Percentiles rank a stretch among this genome's conserved stretches.
phyloP scores from a whole-genome alignment of 495 filamentous ascomycete genomes.

The Neurospora pannonica region DNA sequence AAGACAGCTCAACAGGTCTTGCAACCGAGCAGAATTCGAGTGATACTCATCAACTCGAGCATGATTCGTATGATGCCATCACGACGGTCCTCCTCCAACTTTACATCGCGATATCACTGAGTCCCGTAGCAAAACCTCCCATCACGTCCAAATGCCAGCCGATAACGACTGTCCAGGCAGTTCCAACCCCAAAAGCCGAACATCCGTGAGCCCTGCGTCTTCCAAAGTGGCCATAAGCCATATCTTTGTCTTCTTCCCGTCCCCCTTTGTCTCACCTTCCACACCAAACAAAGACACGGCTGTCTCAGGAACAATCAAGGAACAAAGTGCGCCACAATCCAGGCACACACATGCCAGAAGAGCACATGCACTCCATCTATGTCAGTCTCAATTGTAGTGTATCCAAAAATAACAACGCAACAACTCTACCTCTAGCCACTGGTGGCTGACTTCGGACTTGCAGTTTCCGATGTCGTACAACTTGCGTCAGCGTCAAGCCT shows the following conservation, averaged over 20 bases:
- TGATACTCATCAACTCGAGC: not conserved
- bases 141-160: not conserved
- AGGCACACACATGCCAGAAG: not conserved
- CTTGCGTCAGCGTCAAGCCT: not conserved
- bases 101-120: not conserved
- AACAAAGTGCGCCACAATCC: not conserved
- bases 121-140: not conserved
- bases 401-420: not conserved
- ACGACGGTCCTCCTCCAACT: not conserved
- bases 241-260: not conserved
- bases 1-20: fast-evolving
- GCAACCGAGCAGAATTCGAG: not conserved
- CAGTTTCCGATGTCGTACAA: not conserved
- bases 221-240: not conserved
- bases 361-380: not conserved
- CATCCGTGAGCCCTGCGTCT: not conserved
- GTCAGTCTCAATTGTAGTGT: not conserved
- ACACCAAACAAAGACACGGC: not conserved
- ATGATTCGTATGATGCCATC: not conserved
- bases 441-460: not conserved
- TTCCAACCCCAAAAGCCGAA: not conserved
- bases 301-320: not conserved
- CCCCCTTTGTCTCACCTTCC: not conserved
- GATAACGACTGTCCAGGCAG: not conserved
- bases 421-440: not conserved